Evolutionary conservation across 805 yeast species (phyloP).

Genomic region (Zygotorulaspora florentina): DNA sequence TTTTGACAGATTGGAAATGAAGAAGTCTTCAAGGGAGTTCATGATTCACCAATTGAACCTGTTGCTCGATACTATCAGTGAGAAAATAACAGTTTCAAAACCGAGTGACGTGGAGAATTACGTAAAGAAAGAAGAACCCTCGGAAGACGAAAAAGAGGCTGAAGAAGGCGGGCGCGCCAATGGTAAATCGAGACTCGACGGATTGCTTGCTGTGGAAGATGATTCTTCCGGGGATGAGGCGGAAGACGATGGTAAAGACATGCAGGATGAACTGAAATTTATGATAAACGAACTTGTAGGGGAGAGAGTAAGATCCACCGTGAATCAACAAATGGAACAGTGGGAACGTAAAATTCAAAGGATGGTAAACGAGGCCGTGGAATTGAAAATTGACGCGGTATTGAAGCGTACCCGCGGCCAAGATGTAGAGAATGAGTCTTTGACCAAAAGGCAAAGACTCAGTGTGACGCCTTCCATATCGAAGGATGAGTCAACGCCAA

Average conservation of each 20-base stretch:
- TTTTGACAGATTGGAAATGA: slow-evolving; percentile 29
- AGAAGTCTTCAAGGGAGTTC: slow-evolving; percentile 24
- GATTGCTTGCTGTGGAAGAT: slow-evolving; percentile 7
- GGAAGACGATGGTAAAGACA: slow-evolving; percentile 14
- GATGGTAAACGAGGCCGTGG: slow-evolving; percentile 16
- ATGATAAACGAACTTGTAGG: slow-evolving; percentile 29
- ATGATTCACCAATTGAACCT: slow-evolving; percentile 24
- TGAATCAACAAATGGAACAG: slow-evolving; percentile 17
- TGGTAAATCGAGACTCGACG: background rate
- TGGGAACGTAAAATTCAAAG: slow-evolving; percentile 16
- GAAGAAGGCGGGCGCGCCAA: background rate
- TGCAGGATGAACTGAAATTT: slow-evolving; percentile 28
- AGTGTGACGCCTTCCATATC: slow-evolving; percentile 7
- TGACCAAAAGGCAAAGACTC: slow-evolving; percentile 4
- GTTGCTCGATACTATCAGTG: slow-evolving; percentile 22
- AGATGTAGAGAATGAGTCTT: slow-evolving; percentile 1
- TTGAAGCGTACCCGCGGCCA: slow-evolving; percentile 4
- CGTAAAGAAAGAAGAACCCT: slow-evolving; percentile 13
- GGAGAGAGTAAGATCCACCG: slow-evolving; percentile 18
- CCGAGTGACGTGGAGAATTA: slow-evolving; percentile 21
- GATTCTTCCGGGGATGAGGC: slow-evolving; percentile 5
- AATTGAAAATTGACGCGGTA: slow-evolving; percentile 11
- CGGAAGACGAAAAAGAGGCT: slow-evolving; percentile 6
- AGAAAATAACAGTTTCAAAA: slow-evolving; percentile 19
- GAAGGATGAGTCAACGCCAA: slow-evolving; percentile 6